phyloP scores from a whole-genome alignment of 139 green algal genomes.

The Pedinophyceae sp. region DNA sequence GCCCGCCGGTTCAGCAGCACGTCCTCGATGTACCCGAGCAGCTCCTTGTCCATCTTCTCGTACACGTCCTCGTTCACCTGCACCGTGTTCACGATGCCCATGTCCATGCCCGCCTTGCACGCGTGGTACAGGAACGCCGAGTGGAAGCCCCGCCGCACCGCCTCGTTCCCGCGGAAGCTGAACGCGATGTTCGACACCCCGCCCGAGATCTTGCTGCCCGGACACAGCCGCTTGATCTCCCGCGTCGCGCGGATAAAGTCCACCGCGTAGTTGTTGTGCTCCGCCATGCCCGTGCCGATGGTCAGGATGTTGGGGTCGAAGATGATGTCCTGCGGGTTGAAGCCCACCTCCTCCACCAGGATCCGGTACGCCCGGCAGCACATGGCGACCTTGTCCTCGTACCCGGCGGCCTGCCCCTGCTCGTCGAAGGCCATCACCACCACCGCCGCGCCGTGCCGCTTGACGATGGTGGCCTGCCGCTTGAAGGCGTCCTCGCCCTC shows the following conservation, averaged over 20 bases:
- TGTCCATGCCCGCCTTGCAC: conserved; percentile 93
- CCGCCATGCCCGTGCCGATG: conserved; percentile 82
- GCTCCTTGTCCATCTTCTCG: conserved; percentile 93
- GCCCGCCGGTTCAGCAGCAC: conserved; percentile 92
- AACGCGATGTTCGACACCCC: conserved; percentile 98
- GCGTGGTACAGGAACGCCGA: conserved; percentile 86
- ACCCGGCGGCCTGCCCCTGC: conserved; percentile 44
- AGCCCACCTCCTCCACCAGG: conserved; percentile 86
- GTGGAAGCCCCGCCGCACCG: conserved; percentile 86
- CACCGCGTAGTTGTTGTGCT: conserved; percentile 99
- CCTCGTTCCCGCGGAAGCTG: conserved; percentile 93
- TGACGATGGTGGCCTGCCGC: conserved; percentile 54
- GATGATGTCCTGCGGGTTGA: conserved; percentile 92
- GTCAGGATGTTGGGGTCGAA: conserved; percentile 99
- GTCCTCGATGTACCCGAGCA: conserved; percentile 91
- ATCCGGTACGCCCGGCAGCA: conserved; percentile 86
- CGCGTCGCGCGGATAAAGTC: conserved; percentile 88
- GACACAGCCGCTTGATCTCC: conserved; percentile 90
- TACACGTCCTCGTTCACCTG: conserved; percentile 88
- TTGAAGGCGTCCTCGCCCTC: conserved; percentile 89
- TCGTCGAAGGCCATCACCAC: conserved; percentile 99
- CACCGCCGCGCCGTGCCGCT: conserved; percentile 78
- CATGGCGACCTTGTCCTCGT: conserved; percentile 57
- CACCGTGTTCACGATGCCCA: conserved; percentile 94
- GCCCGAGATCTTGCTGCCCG: conserved; percentile 83